Evolutionary conservation across 1,284 basidiomycete genomes (phyloP), one percentile per base, ranked within the genome.

Genomic region (Coniophora puteana): DNA sequence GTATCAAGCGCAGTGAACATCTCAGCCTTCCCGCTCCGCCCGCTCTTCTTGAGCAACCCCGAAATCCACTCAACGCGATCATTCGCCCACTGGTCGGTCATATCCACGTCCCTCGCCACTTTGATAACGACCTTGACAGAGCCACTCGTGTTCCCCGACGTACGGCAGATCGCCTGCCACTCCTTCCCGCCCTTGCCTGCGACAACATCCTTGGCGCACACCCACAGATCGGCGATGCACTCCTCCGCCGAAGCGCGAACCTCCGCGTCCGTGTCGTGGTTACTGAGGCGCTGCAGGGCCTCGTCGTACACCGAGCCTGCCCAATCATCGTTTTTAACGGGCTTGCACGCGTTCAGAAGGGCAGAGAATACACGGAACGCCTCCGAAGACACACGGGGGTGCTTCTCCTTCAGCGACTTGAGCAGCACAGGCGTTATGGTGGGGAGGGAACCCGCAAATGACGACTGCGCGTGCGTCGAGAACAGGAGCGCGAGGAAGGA

Each of bases 251-350:
- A 81, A 26, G 80, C 76, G 29, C 91, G 81, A 24, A 99, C 91
- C 50, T 97, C 93, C 10, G 90, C 83, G 59, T 98, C 95, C 4
- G 93, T 92, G 48, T 92, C 89, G 45, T 87, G 78, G 38, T 80
- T 87, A 37, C 71, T 78, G 28, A 99, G 67, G 26, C 92, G 75
- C 16, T 68, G 61, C 3, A 88, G 69, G 3, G 89, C 84, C 40
- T 88, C 83, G 10, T 78, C 67, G 60, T 93, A 95, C 4, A 97
- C 71, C 7, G 67, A 54, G 44, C 87, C 78, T 2, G 80, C 65
- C 77, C 87, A 84, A 22, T 76, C 74, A 4, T 60, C 65, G 13
- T 66, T 61, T 52, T 79, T 80, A 31, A 83, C 61, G 3, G 87
- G 83, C 40, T 75, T 78, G 36, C 77, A 63, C 4, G 78, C 69